Evolutionary conservation across 352 stramenopile genomes (phyloP).

Genomic region (Saprolegnia parasitica): DNA sequence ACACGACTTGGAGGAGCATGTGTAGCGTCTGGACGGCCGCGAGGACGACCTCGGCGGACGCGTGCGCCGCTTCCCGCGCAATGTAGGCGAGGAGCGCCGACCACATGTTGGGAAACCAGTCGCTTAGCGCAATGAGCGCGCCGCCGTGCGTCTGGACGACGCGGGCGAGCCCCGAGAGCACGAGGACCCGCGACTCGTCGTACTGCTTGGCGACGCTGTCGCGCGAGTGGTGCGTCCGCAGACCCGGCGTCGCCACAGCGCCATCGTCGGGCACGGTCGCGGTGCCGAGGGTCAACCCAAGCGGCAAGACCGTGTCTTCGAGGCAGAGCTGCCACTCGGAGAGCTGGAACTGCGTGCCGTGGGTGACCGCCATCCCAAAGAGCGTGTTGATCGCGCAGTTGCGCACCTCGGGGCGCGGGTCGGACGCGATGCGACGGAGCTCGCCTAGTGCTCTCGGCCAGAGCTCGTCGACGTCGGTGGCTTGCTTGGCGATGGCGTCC

Average conservation of each 20-base stretch:
- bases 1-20: slow-evolving; percentile 78
- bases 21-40: slow-evolving; percentile 69
- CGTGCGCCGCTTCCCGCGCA: slow-evolving; percentile 30
- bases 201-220: slow-evolving; percentile 96
- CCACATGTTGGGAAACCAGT: slow-evolving; percentile 68
- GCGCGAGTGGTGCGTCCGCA: slow-evolving; percentile 93
- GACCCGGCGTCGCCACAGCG: slow-evolving; percentile 26
- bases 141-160: slow-evolving; percentile 87
- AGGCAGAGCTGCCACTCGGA: slow-evolving; percentile 91
- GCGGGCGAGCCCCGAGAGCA: slow-evolving; percentile 91
- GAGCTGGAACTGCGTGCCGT: slow-evolving; percentile 87
- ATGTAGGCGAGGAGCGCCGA: slow-evolving; percentile 56
- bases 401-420: slow-evolving; percentile 91
- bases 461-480: slow-evolving; percentile 36
- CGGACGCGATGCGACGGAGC: slow-evolving; percentile 84
- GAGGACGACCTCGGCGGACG: slow-evolving; percentile 76
- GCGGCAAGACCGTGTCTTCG: slow-evolving; percentile 90
- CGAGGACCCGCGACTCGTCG: slow-evolving; percentile 93
- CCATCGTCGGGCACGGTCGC: slow-evolving; percentile 13
- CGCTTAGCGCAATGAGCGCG: slow-evolving; percentile 48
- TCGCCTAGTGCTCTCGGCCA: slow-evolving; percentile 55
- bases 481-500: slow-evolving; percentile 71
- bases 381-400: slow-evolving; percentile 98
- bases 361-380: slow-evolving; percentile 95
- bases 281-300: slow-evolving; percentile 52